Conservation (phyloP, 164 flowering plant genomes). For the Amborella trichopoda region DNA sequence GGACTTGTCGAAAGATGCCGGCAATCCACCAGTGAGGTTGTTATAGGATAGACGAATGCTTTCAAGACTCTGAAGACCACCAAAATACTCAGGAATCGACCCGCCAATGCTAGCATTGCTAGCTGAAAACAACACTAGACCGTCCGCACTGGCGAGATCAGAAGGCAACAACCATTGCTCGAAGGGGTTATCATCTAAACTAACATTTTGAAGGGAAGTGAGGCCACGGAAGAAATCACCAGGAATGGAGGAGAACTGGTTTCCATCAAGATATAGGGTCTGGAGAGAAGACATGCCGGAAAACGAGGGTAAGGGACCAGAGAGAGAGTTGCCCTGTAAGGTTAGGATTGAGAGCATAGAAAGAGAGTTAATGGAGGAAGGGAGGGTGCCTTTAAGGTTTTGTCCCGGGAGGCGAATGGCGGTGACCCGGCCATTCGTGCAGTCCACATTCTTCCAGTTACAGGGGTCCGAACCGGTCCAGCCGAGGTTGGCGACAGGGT, state of each 20-base stretch:
- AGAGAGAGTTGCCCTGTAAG: conserved; percentile 17
- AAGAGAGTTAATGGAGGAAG: conserved; percentile 20
- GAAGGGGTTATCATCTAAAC: conserved; percentile 19
- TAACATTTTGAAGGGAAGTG: conserved; percentile 9
- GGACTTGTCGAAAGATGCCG: conserved; percentile 19
- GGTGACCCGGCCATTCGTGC: conserved; percentile 15
- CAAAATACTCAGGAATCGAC: conserved; percentile 27
- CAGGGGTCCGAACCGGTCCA: conserved; percentile 1
- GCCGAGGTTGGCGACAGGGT: background rate
- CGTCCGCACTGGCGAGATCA: conserved; percentile 14
- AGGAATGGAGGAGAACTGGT: conserved; percentile 20
- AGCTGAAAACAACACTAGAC: conserved; percentile 16
- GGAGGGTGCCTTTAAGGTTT: conserved; percentile 20
- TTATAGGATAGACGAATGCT: conserved; percentile 34
- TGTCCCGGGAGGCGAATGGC: conserved; percentile 16
- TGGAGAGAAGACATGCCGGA: conserved; percentile 13
- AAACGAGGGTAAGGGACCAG: conserved; percentile 22
- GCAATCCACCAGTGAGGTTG: conserved; percentile 34
- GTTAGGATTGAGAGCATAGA: conserved; percentile 13
- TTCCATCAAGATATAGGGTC: conserved; percentile 14
- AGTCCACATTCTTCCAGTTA: conserved; percentile 22
- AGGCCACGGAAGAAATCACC: conserved; percentile 14
- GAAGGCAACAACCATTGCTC: conserved; percentile 26
- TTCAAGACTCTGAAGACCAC: conserved; percentile 15
- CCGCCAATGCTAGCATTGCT: conserved; percentile 20